Evolutionary conservation across 495 filamentous ascomycete genomes (phyloP).

Genomic region (Penicillium tannophilum): DNA sequence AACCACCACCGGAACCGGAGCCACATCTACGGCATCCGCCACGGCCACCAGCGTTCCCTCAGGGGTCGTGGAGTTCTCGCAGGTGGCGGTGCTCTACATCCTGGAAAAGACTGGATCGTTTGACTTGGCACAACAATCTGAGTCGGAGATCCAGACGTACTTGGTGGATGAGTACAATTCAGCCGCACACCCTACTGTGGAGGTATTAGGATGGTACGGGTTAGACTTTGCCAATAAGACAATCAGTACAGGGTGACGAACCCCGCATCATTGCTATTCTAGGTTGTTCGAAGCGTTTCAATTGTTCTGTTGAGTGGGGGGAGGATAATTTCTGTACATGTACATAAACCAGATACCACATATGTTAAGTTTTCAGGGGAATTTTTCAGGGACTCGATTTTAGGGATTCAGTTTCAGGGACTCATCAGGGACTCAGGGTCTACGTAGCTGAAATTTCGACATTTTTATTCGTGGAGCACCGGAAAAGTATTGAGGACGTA

Average conservation of each 20-base stretch:
- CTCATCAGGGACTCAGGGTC: constrained; percentile 4
- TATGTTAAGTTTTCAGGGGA: not conserved
- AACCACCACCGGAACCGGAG: constrained; percentile 9
- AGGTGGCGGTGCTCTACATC: constrained; percentile 52
- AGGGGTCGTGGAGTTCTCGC: constrained; percentile 45
- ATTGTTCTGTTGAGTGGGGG: not conserved
- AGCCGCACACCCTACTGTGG: constrained; percentile 20
- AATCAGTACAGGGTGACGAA: constrained; percentile 37
- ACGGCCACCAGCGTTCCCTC: constrained; percentile 21
- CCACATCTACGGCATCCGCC: constrained; percentile 17
- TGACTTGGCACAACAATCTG: constrained; percentile 34
- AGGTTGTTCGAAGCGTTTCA: not conserved
- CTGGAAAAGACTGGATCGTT: constrained; percentile 50
- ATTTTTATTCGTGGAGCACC: not conserved
- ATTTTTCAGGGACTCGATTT: no score
- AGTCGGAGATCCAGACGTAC: constrained; percentile 39
- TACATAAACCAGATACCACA: constrained; percentile 3
- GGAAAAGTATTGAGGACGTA: not conserved
- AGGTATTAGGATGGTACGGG: constrained; percentile 34
- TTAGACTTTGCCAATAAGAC: constrained; percentile 47
- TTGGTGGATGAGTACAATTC: constrained; percentile 30
- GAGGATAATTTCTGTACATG: not conserved
- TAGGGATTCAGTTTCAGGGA: not conserved
- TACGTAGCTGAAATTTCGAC: not conserved
- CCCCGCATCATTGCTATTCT: not conserved